Conservation (phyloP, 208 protist species). For the Wallacemonas sp. region DNA sequence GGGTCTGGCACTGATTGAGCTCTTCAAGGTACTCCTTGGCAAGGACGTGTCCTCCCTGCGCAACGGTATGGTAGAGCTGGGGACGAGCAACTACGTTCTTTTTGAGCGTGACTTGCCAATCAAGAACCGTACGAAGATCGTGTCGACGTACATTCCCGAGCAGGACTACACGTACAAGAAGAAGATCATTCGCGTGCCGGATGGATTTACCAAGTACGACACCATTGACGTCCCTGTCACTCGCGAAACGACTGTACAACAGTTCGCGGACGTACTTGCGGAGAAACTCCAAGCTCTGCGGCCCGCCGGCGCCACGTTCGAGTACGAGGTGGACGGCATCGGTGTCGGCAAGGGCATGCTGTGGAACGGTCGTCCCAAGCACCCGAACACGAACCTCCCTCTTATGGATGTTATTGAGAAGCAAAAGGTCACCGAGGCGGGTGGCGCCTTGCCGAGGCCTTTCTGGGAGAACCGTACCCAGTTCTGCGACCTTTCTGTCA, state of each 20-base stretch:
- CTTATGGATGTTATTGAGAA: conserved; percentile 83
- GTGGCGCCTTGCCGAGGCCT: conserved; percentile 31
- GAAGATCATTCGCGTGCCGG: conserved; percentile 75
- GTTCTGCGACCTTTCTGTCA: conserved; percentile 77
- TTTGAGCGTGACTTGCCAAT: conserved; percentile 84
- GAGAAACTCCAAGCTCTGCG: conserved; percentile 52
- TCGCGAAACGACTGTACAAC: conserved; percentile 58
- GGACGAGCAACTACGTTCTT: conserved; percentile 89
- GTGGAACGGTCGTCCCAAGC: conserved; percentile 73
- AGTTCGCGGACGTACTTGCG: conserved; percentile 55
- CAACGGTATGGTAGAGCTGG: conserved; percentile 88
- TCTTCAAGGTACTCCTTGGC: conserved; percentile 96
- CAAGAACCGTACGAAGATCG: conserved; percentile 63
- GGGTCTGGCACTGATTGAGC: conserved; percentile 97
- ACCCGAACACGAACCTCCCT: conserved; percentile 71
- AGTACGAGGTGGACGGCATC: conserved; percentile 77
- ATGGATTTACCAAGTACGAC: conserved; percentile 90
- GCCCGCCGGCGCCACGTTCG: conserved; percentile 18
- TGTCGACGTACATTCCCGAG: conserved; percentile 80
- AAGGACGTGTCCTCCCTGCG: conserved; percentile 75
- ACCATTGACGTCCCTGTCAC: conserved; percentile 63
- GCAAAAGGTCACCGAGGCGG: conserved; percentile 66
- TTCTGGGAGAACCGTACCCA: conserved; percentile 84
- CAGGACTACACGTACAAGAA: conserved; percentile 89
- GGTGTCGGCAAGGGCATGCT: conserved; percentile 83